Percentiles rank a stretch among this genome's conserved stretches.
Conservation (phyloP, 1,139 yeast species). For the Pichia sp. region DNA sequence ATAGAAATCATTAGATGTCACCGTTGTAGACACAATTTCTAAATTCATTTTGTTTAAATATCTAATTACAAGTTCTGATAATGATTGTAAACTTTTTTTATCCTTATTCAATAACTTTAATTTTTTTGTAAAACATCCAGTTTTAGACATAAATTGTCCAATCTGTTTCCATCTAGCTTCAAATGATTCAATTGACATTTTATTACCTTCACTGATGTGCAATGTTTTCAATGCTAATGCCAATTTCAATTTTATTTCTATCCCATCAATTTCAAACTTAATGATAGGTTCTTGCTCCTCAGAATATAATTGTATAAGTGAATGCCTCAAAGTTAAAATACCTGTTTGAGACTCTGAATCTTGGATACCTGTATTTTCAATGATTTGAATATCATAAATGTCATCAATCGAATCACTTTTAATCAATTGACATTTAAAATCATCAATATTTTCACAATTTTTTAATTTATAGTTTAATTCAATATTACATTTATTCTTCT, state of each 20-base stretch:
- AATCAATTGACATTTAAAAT: constrained; percentile 4
- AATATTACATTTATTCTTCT: constrained; percentile 18
- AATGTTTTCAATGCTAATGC: constrained; percentile 7
- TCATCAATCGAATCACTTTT: neutral
- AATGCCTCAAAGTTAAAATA: neutral
- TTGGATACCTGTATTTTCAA: neutral
- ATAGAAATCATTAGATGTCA: neutral
- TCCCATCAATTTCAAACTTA: neutral
- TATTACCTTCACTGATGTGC: no score
- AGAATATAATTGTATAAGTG: constrained; percentile 2
- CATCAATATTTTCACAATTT: neutral
- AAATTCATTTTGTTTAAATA: constrained; percentile 4
- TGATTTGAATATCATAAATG: neutral
- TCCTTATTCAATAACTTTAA: no score
- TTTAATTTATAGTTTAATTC: constrained; percentile 6
- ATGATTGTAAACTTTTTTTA: no score
- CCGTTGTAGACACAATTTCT: constrained; percentile 2
- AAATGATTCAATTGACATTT: no score
- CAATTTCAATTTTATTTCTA: neutral
- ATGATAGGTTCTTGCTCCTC: constrained; percentile 7
- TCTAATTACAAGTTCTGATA: neutral
- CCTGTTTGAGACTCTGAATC: neutral
- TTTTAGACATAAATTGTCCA: constrained; percentile 23
- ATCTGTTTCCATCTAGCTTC: constrained; percentile 80
- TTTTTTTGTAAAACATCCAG: neutral